Conservation (phyloP, 371 early-diverging fungal genomes). For the Coemansia sp. region DNA sequence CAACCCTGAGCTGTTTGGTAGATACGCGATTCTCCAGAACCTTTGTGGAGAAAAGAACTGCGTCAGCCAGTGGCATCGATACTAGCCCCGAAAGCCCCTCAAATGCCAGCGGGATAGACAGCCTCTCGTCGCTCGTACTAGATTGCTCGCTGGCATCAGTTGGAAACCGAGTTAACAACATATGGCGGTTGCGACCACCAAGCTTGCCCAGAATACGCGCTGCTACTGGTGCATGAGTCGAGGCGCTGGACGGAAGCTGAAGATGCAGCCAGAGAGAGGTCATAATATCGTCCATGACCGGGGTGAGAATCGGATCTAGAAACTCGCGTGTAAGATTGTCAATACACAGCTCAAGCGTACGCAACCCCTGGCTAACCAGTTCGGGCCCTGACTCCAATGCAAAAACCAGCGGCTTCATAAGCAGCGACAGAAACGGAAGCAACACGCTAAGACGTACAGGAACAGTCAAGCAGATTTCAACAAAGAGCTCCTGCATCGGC, state of each 20-base stretch:
- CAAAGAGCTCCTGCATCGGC: constrained; percentile 83
- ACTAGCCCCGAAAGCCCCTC: constrained; percentile 43
- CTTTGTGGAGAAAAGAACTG: constrained; percentile 28
- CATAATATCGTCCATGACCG: constrained; percentile 93
- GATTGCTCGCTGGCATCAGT: neutral
- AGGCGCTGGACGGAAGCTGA: constrained; percentile 61
- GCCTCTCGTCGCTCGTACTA: neutral
- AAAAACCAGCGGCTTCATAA: constrained; percentile 95
- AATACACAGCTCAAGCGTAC: constrained; percentile 96
- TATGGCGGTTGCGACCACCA: constrained; percentile 67
- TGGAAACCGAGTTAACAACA: constrained; percentile 48
- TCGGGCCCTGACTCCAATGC: constrained; percentile 91
- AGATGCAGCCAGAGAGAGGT: constrained; percentile 87
- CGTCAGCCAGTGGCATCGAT: constrained; percentile 40
- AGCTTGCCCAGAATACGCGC: constrained; percentile 95
- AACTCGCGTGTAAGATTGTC: constrained; percentile 97
- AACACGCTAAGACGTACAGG: constrained; percentile 95
- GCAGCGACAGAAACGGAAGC: constrained; percentile 88
- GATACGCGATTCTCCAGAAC: constrained; percentile 21
- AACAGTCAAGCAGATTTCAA: constrained; percentile 90
- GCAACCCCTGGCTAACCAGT: constrained; percentile 90
- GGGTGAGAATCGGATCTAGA: constrained; percentile 92
- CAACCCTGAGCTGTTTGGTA: constrained; percentile 20
- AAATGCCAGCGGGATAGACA: constrained; percentile 30
- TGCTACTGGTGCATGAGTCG: constrained; percentile 79